Percentiles rank a stretch among this genome's conserved stretches.
phyloP scores from a whole-genome alignment of 2,329 filamentous ascomycete species.

The Fusarium oligoseptatum region DNA sequence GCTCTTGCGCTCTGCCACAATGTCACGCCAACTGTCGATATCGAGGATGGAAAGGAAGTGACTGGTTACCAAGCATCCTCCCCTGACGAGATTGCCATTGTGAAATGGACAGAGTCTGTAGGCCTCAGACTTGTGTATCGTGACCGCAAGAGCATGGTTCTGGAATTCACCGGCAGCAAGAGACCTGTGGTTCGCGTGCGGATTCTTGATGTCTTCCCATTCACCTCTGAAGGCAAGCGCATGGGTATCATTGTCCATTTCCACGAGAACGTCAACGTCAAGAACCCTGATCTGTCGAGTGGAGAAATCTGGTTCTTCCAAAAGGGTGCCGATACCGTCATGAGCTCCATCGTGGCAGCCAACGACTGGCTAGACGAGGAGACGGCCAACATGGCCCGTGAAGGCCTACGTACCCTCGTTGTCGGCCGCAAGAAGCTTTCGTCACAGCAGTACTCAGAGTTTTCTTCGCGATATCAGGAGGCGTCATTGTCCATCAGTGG shows the following conservation, averaged over 20 bases:
- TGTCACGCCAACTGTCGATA: slow-evolving; percentile 86
- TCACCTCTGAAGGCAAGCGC: slow-evolving; percentile 96
- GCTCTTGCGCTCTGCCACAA: slow-evolving; percentile 96
- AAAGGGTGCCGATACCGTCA: slow-evolving; percentile 98
- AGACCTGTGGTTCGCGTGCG: slow-evolving; percentile 84
- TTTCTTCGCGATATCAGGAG: slow-evolving; percentile 79
- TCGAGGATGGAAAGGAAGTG: slow-evolving; percentile 80
- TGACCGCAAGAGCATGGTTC: slow-evolving; percentile 86
- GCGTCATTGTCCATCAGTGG: slow-evolving; percentile 84
- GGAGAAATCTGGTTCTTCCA: slow-evolving; percentile 98
- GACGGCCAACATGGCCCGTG: slow-evolving; percentile 98
- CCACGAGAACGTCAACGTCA: slow-evolving; percentile 65
- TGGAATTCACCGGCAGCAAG: slow-evolving; percentile 82
- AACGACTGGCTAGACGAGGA: slow-evolving; percentile 99
- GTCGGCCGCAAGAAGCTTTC: slow-evolving; percentile 93
- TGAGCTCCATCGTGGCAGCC: slow-evolving; percentile 93
- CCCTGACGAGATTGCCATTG: slow-evolving; percentile 97
- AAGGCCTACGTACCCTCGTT: slow-evolving; percentile 93
- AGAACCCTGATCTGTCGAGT: slow-evolving; percentile 64
- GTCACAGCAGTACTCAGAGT: slow-evolving; percentile 82
- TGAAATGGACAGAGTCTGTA: slow-evolving; percentile 93
- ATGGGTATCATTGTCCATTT: slow-evolving; percentile 99
- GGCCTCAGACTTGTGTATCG: slow-evolving; percentile 87
- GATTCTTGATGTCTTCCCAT: slow-evolving; percentile 95
- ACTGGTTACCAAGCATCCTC: slow-evolving; percentile 97